Evolutionary conservation across 352 stramenopile species (phyloP).

Genomic region (Phytophthora europaea): DNA sequence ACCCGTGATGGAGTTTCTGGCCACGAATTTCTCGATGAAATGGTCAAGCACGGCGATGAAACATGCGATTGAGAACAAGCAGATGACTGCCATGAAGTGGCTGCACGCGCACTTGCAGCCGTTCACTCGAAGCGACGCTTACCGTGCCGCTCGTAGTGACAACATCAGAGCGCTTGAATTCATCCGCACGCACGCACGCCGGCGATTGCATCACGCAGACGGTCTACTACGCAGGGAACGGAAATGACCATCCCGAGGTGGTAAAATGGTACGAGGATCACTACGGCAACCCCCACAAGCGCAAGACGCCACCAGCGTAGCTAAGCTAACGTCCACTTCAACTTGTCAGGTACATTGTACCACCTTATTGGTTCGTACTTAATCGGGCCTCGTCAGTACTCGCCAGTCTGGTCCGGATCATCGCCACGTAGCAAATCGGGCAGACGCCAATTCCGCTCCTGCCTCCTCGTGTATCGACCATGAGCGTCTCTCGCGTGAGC

Average conservation of each 20-base stretch:
- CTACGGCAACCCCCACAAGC: background rate
- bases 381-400: slow-evolving; percentile 3
- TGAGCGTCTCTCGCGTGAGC: slow-evolving; percentile 30
- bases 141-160: background rate
- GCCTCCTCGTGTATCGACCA: slow-evolving; percentile 13
- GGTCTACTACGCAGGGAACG: background rate
- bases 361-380: slow-evolving; percentile 23
- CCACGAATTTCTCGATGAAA: slow-evolving; percentile 4
- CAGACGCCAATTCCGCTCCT: slow-evolving; percentile 16
- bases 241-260: background rate
- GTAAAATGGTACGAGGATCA: background rate
- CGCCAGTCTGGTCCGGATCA: slow-evolving; percentile 1
- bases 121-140: background rate
- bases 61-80: background rate
- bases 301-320: background rate
- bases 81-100: background rate
- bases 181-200: background rate
- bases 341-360: background rate
- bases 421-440: slow-evolving; percentile 35
- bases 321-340: background rate
- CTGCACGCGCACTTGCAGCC: background rate
- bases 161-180: background rate
- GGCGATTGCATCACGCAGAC: background rate
- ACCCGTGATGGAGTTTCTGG: slow-evolving; percentile 16
- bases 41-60: background rate